A percentile compares a stretch with the other conserved stretches of the same genome.
These are phyloP conservation scores for Solanum aculeatissimum DNA, from an alignment of 305 asterid species.

Conservation along the genomic window DNA sequence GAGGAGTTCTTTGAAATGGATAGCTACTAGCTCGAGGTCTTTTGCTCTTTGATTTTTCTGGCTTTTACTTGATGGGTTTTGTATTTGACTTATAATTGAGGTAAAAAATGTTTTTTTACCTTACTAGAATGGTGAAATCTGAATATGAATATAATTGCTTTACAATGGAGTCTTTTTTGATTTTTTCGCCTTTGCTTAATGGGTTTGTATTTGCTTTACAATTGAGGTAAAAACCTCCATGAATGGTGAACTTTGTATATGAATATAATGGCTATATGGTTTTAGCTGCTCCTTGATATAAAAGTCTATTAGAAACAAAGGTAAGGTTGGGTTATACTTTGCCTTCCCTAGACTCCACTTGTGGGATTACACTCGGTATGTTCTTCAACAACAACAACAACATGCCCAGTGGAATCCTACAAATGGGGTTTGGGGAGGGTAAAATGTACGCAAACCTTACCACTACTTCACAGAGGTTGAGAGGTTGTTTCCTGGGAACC, in stretches of 20 bases:
- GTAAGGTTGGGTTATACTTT: neutral
- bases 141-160: neutral
- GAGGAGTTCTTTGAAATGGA: neutral
- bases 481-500: too few relatives aligned
- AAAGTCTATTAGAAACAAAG: neutral
- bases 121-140: neutral
- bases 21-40: neutral
- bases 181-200: neutral
- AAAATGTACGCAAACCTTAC: too few relatives aligned
- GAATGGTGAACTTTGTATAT: too few relatives aligned
- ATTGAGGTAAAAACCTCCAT: neutral
- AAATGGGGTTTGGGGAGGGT: too few relatives aligned
- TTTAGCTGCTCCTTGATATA: neutral
- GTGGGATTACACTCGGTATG: neutral
- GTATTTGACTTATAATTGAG: neutral
- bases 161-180: neutral
- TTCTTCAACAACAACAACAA: too few relatives aligned
- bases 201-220: neutral
- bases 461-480: too few relatives aligned
- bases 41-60: neutral
- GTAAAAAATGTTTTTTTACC: neutral
- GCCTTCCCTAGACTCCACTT: neutral
- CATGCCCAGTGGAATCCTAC: too few relatives aligned
- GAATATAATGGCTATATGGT: neutral
- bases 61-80: neutral